Percentiles rank a stretch among this genome's conserved stretches.
These are phyloP conservation scores for Dryadomyces quercivorus DNA, from an alignment of 2,329 filamentous ascomycete genomes.

Conservation along the genomic window DNA sequence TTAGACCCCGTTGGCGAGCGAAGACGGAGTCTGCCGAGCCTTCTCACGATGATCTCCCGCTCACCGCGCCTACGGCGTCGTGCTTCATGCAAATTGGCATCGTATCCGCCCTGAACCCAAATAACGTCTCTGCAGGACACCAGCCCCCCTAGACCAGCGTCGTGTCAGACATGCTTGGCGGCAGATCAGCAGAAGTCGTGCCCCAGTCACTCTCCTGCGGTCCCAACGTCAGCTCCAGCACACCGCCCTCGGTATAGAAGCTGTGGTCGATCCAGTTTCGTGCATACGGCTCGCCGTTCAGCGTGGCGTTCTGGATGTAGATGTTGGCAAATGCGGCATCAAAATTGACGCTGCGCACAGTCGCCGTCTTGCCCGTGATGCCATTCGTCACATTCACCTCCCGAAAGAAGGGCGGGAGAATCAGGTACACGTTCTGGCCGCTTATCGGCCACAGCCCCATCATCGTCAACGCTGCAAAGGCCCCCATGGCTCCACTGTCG, in stretches of 20 bases:
- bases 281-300: conserved; percentile 41
- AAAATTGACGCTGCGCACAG: conserved; percentile 41
- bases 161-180: conserved; percentile 8
- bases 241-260: conserved; percentile 44
- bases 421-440: conserved; percentile 46
- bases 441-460: conserved; percentile 44
- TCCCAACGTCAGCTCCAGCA: conserved; percentile 41
- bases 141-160: too few species aligned
- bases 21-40: too few species aligned
- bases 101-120: too few species aligned
- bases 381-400: conserved; percentile 33
- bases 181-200: conserved; percentile 20
- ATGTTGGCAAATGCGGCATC: conserved; percentile 24
- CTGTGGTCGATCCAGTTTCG: conserved; percentile 49
- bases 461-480: conserved; percentile 39
- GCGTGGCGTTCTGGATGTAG: conserved; percentile 24
- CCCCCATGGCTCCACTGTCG: conserved; percentile 46
- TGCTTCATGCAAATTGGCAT: neutral
- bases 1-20: too few species aligned
- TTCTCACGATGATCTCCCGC: too few species aligned
- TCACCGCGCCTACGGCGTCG: neutral
- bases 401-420: conserved; percentile 44
- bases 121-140: too few species aligned
- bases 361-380: conserved; percentile 37
- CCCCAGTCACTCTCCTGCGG: conserved; percentile 41